Percentiles rank a stretch among this genome's conserved stretches.
phyloP scores from a whole-genome alignment of 805 yeast genomes.

The Wickerhamiella azymoides region DNA sequence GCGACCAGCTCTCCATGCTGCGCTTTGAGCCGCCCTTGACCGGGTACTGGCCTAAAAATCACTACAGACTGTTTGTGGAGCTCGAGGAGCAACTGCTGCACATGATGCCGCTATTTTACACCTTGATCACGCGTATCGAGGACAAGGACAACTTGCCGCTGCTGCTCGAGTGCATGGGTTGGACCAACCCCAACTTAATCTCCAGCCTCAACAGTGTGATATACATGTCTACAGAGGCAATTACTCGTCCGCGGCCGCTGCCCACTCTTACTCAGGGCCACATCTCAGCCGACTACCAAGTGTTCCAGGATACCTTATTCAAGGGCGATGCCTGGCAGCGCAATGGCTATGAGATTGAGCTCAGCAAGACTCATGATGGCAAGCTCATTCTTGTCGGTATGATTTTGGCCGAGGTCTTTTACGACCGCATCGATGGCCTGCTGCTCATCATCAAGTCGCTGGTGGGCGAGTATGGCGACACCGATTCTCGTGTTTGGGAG shows the following conservation, averaged over 20 bases:
- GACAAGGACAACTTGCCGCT: background rate
- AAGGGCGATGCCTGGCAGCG: background rate
- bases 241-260: background rate
- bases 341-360: slow-evolving; percentile 1
- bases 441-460: slow-evolving; percentile 4
- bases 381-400: slow-evolving; percentile 4
- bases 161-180: background rate
- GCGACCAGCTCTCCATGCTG: background rate
- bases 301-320: background rate
- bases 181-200: background rate
- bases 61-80: background rate
- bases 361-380: slow-evolving; percentile 7
- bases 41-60: slow-evolving; percentile 4
- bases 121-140: background rate
- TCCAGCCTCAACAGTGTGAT: background rate
- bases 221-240: slow-evolving; percentile 3
- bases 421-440: slow-evolving; percentile 5
- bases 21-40: slow-evolving; percentile 5
- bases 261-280: slow-evolving; percentile 6
- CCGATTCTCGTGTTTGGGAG: slow-evolving; percentile 6
- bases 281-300: slow-evolving; percentile 1
- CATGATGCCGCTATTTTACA: background rate
- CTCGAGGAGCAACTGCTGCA: slow-evolving; percentile 1
- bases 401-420: slow-evolving; percentile 6
- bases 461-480: slow-evolving; percentile 7